These are phyloP conservation scores for Drechslerella dactyloides DNA, from an alignment of 2,329 filamentous ascomycete genomes.

Conservation along the genomic window DNA sequence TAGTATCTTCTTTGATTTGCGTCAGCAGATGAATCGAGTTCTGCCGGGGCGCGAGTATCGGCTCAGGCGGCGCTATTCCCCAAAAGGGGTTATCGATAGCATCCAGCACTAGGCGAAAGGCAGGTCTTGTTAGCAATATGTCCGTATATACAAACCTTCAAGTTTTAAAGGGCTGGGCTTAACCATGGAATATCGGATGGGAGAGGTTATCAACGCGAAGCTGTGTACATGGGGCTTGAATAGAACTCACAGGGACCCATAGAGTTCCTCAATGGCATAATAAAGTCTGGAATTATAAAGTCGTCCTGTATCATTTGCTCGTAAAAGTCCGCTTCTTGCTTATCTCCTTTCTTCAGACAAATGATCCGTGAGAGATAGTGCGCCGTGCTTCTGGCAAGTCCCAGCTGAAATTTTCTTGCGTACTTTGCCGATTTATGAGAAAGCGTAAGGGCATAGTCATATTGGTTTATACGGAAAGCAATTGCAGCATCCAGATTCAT, in stretches of 20 bases:
- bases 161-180: too few species aligned
- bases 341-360: conserved; percentile 23
- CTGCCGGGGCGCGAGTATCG: too few species aligned
- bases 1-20: not conserved
- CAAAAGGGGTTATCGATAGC: too few species aligned
- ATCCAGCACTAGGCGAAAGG: too few species aligned
- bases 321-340: conserved; percentile 33
- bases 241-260: not conserved
- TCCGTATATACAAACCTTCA: too few species aligned
- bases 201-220: too few species aligned
- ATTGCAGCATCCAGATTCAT: conserved; percentile 38
- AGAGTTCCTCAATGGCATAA: not conserved
- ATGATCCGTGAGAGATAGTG: conserved; percentile 26
- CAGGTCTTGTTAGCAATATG: too few species aligned
- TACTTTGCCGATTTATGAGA: conserved; percentile 33
- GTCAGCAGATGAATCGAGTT: not conserved
- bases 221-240: not conserved
- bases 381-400: conserved; percentile 13
- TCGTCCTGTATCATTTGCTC: conserved; percentile 27
- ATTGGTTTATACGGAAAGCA: conserved; percentile 12
- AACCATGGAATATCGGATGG: too few species aligned
- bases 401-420: conserved; percentile 22
- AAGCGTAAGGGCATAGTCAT: conserved; percentile 15
- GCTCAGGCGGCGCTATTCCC: too few species aligned
- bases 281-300: conserved; percentile 15